Evolutionary conservation across 1,284 basidiomycete genomes (phyloP).

Genomic region (Exobasidium rhododendri): DNA sequence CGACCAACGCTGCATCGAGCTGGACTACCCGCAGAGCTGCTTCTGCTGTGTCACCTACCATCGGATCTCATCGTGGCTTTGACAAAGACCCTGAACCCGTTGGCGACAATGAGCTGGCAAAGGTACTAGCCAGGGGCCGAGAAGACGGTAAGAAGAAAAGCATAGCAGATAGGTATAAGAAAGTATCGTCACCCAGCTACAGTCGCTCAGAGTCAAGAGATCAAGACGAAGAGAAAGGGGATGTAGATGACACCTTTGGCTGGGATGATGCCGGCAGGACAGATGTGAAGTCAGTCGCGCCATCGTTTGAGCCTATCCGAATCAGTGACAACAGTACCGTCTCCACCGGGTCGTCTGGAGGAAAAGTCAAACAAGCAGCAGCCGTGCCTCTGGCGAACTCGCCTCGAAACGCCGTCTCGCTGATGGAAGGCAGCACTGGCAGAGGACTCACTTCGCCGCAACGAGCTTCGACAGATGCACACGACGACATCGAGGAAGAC

Average conservation of each 20-base stretch:
- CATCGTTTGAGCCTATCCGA: conserved; percentile 19
- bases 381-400: not conserved
- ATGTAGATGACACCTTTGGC: conserved; percentile 20
- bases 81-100: conserved; percentile 39
- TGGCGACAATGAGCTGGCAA: conserved; percentile 43
- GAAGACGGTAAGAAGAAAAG: conserved; percentile 4
- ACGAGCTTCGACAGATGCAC: conserved; percentile 7
- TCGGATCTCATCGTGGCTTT: not conserved
- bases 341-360: not conserved
- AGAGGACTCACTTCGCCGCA: conserved; percentile 24
- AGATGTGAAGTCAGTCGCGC: not conserved
- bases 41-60: conserved; percentile 1
- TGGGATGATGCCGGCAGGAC: conserved; percentile 39
- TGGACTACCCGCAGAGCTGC: not conserved
- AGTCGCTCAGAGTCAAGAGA: not conserved
- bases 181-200: conserved; percentile 7
- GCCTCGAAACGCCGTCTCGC: conserved; percentile 22
- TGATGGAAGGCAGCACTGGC: conserved; percentile 31
- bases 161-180: conserved; percentile 15
- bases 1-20: not conserved
- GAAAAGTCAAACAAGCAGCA: not conserved
- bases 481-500: conserved; percentile 24
- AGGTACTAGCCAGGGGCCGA: conserved; percentile 36
- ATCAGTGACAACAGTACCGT: conserved; percentile 28
- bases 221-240: not conserved